A percentile compares a stretch with the other conserved stretches of the same genome.
Conservation (phyloP, 2,329 filamentous ascomycete species). For the Eutypella sp. region DNA sequence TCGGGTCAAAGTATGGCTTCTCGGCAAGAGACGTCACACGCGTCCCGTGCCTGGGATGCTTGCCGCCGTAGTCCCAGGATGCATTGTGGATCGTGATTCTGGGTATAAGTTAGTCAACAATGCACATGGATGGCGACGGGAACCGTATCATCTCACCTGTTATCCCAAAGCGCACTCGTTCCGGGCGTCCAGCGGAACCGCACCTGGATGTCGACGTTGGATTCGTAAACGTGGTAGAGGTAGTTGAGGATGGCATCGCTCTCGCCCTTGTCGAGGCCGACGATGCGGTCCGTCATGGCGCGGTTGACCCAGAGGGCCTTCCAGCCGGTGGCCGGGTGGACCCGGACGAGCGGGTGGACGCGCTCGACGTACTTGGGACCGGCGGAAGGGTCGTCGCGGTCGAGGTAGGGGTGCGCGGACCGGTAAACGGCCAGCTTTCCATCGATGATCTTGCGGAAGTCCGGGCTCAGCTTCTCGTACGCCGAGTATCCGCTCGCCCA, state of each 20-base stretch:
- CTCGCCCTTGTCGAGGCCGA: constrained; percentile 64
- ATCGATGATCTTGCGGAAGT: constrained; percentile 66
- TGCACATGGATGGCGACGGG: too few species aligned
- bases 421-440: constrained; percentile 60
- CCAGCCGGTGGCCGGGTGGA: constrained; percentile 70
- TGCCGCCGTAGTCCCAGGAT: constrained; percentile 67
- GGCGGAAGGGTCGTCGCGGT: constrained; percentile 53
- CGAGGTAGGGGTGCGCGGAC: constrained; percentile 63
- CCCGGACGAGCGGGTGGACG: constrained; percentile 62
- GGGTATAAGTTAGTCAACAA: too few species aligned
- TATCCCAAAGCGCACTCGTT: constrained; percentile 68
- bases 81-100: constrained; percentile 71
- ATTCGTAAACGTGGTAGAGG: constrained; percentile 63
- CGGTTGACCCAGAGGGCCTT: constrained; percentile 70
- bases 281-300: constrained; percentile 62
- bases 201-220: constrained; percentile 66
- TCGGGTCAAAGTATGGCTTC: constrained; percentile 61
- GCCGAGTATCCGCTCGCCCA: constrained; percentile 68
- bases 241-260: constrained; percentile 64
- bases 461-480: constrained; percentile 68
- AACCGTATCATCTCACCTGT: too few species aligned
- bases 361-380: constrained; percentile 65
- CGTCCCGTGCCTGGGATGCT: constrained; percentile 64
- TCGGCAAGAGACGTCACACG: constrained; percentile 67
- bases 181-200: constrained; percentile 65